A percentile compares a stretch with the other conserved stretches of the same genome.
These are phyloP conservation scores for Candida sp. DNA, from an alignment of 1,139 yeast species.

Conservation along the genomic window DNA sequence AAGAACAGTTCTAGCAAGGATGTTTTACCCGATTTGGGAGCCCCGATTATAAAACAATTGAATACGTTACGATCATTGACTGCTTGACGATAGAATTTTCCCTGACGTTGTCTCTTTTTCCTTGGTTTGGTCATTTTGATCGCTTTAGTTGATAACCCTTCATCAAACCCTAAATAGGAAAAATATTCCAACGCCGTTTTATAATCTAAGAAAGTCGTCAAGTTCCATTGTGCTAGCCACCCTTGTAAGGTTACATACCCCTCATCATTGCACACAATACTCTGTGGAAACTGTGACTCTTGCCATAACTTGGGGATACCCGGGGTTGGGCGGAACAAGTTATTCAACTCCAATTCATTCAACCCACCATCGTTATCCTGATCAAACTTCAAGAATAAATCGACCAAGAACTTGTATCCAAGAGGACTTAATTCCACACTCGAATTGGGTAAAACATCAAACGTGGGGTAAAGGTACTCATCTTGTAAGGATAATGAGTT, in stretches of 20 bases:
- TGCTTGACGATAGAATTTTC: constrained; percentile 63
- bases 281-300: constrained; percentile 78
- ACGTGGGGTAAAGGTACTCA: constrained; percentile 67
- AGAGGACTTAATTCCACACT: constrained; percentile 90
- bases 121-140: constrained; percentile 81
- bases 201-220: constrained; percentile 87
- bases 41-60: constrained; percentile 85
- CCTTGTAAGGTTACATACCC: constrained; percentile 94
- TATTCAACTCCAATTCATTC: constrained; percentile 63
- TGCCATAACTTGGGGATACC: constrained; percentile 88
- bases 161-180: constrained; percentile 86
- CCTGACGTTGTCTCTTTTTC: constrained; percentile 59
- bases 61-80: constrained; percentile 86
- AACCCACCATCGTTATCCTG: constrained; percentile 96
- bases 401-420: constrained; percentile 93
- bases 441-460: constrained; percentile 74
- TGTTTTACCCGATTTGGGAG: constrained; percentile 82
- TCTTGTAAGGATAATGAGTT: constrained; percentile 86
- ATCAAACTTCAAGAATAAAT: constrained; percentile 80
- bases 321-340: constrained; percentile 83
- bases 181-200: constrained; percentile 82
- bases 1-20: constrained; percentile 80
- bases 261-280: constrained; percentile 85
- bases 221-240: constrained; percentile 98
- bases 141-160: constrained; percentile 51